Evolutionary conservation across 331 rosid species (phyloP).

Genomic region (Cucumis variabilis): DNA sequence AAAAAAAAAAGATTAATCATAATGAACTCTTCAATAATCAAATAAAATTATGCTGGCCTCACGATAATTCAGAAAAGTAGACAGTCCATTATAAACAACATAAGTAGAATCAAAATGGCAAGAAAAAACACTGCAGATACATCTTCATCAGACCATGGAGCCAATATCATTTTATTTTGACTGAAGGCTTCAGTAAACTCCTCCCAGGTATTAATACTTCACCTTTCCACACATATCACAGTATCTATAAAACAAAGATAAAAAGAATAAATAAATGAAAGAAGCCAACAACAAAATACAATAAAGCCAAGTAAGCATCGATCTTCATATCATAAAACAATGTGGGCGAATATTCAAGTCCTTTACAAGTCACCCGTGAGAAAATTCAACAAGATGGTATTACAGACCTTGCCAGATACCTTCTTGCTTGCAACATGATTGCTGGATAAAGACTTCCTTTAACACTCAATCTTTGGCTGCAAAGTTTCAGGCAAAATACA

Average conservation of each 20-base stretch:
- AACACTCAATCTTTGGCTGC: slow-evolving; percentile 82
- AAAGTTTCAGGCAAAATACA: slow-evolving; percentile 1
- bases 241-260: slow-evolving; percentile 27
- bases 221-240: slow-evolving; percentile 43
- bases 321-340: background rate
- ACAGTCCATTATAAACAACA: too few relatives aligned
- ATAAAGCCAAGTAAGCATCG: background rate
- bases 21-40: too few relatives aligned
- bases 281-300: background rate
- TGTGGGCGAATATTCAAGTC: too few relatives aligned
- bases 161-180: too few relatives aligned
- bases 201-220: background rate
- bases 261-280: background rate
- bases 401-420: slow-evolving; percentile 70
- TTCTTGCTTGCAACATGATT: slow-evolving; percentile 55
- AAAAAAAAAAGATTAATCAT: too few relatives aligned
- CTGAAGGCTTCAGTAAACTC: too few relatives aligned
- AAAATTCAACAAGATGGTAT: background rate
- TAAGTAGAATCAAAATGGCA: too few relatives aligned
- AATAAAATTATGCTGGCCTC: too few relatives aligned
- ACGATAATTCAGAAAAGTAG: too few relatives aligned
- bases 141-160: too few relatives aligned
- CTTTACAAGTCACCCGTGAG: too few relatives aligned
- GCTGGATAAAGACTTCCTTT: slow-evolving; percentile 91
- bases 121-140: too few relatives aligned